Conservation (phyloP, 192 early-diverging fungal genomes). For the Linnemannia exigua region DNA sequence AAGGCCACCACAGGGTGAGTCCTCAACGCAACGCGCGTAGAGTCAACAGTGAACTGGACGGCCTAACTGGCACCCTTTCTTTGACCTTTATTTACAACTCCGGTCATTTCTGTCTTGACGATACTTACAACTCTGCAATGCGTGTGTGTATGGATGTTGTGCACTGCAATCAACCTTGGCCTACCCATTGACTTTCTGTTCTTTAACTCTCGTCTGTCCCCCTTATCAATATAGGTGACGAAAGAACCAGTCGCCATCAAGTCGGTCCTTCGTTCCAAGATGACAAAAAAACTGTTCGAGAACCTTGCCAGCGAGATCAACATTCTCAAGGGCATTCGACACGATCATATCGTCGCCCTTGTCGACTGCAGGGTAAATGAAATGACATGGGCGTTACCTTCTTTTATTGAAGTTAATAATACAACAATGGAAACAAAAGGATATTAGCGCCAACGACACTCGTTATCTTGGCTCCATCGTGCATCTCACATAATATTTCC, state of each 20-base stretch:
- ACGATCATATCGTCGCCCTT: slow-evolving; percentile 91
- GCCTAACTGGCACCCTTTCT: not conserved
- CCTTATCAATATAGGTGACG: slow-evolving; percentile 59
- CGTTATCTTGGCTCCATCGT: not conserved
- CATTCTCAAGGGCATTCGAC: slow-evolving; percentile 89
- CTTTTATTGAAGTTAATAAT: not conserved
- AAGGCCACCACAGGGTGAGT: slow-evolving; percentile 78
- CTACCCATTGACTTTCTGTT: not conserved
- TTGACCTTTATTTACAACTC: not conserved
- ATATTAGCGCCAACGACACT: not conserved
- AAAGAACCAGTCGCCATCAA: slow-evolving; percentile 88
- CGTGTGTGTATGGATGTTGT: not conserved
- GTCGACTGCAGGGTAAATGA: slow-evolving; percentile 85
- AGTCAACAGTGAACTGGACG: not conserved
- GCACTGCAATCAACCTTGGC: not conserved
- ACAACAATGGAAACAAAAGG: not conserved
- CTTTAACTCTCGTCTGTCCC: not conserved
- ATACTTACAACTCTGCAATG: not conserved
- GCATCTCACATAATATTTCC: not conserved
- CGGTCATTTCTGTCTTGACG: not conserved
- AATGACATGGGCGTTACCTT: not conserved
- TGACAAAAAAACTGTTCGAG: slow-evolving; percentile 92
- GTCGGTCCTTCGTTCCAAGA: slow-evolving; percentile 87
- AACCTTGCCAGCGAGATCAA: slow-evolving; percentile 97
- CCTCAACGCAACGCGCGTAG: not conserved